Base-by-base conservation (phyloP, 1,284 basidiomycete genomes). In the Rhodotorula mucilaginosa region DNA sequence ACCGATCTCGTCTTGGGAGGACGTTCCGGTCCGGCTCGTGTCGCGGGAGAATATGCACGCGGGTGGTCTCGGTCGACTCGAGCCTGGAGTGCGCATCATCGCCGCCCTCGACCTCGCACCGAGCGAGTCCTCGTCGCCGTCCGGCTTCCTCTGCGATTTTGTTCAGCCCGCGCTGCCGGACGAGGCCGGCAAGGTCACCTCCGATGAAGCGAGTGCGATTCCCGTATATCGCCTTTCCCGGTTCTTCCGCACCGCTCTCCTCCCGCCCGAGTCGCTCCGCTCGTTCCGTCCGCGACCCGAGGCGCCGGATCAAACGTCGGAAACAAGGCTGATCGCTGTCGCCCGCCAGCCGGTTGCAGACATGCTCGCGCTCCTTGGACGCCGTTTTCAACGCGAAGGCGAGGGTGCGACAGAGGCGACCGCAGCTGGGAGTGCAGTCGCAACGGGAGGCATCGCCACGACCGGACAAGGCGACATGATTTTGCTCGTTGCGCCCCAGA, bases 61-160 rank as follows among this genome's bases (percentile, higher is more conserved):
- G 5, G 16, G 7, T 18, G 18, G 19, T 19, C 4, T 10, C 5
- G 18, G 6, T 0, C 7, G 7, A 15, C 29, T 51, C 8, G n/a
- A 2, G 1, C 15, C 26, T 31, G 54, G 3, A 0, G 10, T 26
- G 44, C 23, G 60, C 21, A 7, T 57, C 44, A 16, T 62, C 51
- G 68, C 56, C 26, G 47, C 63, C 1, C 60, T 70, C 34, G 64
- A 70, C 57, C 21, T 65, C 39, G 10, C 39, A 2, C 10, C 12
- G 39, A 13, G 39, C 39, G 39, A 44, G 39, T 44, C 39, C 39
- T 44, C 39, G 10, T 47, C 64, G 39, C 48, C 48, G 5, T 34
- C 31, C 4, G 2, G 34, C 0, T 15, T 26, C 26, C 1, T 15
- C 18, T 5, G 18, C 58, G 34, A 58, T 2, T 10, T 23, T 12